Evolutionary conservation across 2,329 filamentous ascomycete species (phyloP).

Genomic region (Scytalidium lignicola): DNA sequence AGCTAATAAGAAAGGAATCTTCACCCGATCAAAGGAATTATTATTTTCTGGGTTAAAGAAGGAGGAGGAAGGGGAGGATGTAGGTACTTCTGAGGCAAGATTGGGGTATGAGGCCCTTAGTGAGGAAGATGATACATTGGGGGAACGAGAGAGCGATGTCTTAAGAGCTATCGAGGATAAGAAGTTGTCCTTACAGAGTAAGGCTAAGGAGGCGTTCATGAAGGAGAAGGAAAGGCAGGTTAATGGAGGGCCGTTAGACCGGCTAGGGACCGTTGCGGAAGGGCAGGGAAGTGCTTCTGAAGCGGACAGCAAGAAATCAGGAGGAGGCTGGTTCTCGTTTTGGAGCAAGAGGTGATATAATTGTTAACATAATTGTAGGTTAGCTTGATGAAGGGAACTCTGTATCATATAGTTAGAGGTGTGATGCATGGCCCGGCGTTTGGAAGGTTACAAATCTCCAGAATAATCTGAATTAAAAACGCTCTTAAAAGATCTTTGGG

Average conservation of each 20-base stretch:
- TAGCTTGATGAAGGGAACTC: not conserved
- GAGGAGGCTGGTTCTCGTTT: not conserved
- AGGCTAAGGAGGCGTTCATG: slow-evolving; percentile 23
- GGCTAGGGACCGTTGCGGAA: slow-evolving; percentile 17
- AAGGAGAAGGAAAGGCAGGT: slow-evolving; percentile 25
- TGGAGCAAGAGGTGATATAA: not conserved
- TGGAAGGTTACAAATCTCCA: not conserved
- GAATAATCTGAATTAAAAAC: not conserved
- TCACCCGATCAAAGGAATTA: slow-evolving; percentile 22
- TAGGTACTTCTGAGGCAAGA: slow-evolving; percentile 17
- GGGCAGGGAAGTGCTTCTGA: not conserved
- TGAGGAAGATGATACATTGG: slow-evolving; percentile 17
- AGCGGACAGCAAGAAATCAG: not conserved
- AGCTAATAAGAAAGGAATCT: slow-evolving; percentile 24
- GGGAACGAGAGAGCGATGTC: slow-evolving; percentile 20
- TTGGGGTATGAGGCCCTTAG: slow-evolving; percentile 18
- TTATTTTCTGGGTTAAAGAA: slow-evolving; percentile 29
- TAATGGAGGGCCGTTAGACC: slow-evolving; percentile 23
- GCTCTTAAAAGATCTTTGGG: not conserved
- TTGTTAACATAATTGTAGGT: not conserved
- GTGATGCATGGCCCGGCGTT: not conserved
- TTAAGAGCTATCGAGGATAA: slow-evolving; percentile 24
- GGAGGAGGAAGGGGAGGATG: slow-evolving; percentile 22
- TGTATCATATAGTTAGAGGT: not conserved
- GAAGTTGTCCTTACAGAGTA: slow-evolving; percentile 17